Evolutionary conservation across 179 eudicot species (phyloP), one percentile per base, ranked within the genome.

Genomic region (Spinacia oleracea): DNA sequence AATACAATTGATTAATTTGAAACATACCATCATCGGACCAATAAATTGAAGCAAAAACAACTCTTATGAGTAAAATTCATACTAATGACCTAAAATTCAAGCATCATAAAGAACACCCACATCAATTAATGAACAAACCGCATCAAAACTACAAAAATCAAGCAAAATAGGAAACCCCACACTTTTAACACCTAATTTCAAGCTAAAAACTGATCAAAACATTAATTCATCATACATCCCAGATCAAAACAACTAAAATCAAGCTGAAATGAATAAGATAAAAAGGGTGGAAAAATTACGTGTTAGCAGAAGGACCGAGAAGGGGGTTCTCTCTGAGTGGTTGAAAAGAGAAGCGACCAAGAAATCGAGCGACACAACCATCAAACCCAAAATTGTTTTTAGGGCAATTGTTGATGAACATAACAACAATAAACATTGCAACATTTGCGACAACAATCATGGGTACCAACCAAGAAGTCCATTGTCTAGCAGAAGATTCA

Each of bases 321-420:
- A 93, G 95, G 31, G 98, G 97, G 50, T 93, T 93, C 73, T 91
- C 91, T 11, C 70, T 79, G 16, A 90, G 83, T 40, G 97, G 94
- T 81, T 93, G 88, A 84, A 93, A 93, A 0, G 97, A 92, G 3
- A 93, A 34, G 34, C 91, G 86, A 20, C 96, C 96, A 27, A 93
- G 92, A 74, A 79, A 81, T 8, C 34, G 67, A n/a, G 85, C 82
- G 16, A 78, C 76, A 75, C 86, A 83, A 21, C 43, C 43, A 18
- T 75, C 83, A 48, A 58, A 58, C 0, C 84, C 74, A 14, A 70
- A 45, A 64, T 86, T 66, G 35, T 81, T 77, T 40, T 79, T 83
- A 15, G 88, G 88, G n/a, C 88, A 86, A 51, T 86, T 76, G 72
- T 86, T 86, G 70, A 81, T 48, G 23, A 78, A 79, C 88, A 86